A percentile compares a stretch with the other conserved stretches of the same genome.
Evolutionary conservation across 208 protist species (phyloP).

Genomic region (Phytomonas sp.): DNA sequence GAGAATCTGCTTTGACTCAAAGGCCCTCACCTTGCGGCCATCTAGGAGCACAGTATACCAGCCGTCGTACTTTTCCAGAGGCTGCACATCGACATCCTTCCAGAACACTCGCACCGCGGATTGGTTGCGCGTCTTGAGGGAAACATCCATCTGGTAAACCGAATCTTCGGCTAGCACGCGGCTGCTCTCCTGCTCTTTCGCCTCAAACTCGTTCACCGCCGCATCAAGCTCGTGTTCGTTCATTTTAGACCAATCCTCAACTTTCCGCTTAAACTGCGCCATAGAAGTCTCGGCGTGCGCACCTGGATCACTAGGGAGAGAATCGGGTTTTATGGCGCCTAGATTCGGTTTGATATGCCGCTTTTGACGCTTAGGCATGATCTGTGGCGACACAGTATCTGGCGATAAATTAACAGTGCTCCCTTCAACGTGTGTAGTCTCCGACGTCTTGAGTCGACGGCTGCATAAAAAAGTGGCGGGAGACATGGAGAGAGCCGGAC

Average conservation of each 20-base stretch:
- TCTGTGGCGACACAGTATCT: conserved; percentile 14
- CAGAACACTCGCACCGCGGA: conserved; percentile 80
- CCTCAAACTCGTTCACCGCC: conserved; percentile 44
- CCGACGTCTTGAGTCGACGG: too few species aligned
- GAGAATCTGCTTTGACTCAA: conserved; percentile 66
- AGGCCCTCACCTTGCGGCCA: conserved; percentile 79
- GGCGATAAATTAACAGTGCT: too few species aligned
- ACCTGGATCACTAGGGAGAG: conserved; percentile 66
- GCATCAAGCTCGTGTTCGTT: conserved; percentile 64
- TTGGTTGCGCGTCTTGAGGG: conserved; percentile 46
- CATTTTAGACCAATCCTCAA: conserved; percentile 69
- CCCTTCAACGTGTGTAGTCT: too few species aligned
- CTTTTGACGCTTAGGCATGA: conserved; percentile 57
- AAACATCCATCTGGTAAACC: conserved; percentile 89
- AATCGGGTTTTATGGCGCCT: conserved; percentile 44
- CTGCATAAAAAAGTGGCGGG: too few species aligned
- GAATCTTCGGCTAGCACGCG: conserved; percentile 76
- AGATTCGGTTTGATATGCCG: conserved; percentile 44
- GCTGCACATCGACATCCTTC: conserved; percentile 75
- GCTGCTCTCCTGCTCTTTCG: conserved; percentile 61
- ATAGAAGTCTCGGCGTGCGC: conserved; percentile 78
- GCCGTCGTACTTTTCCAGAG: conserved; percentile 37
- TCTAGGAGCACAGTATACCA: conserved; percentile 87
- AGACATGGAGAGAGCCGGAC: too few species aligned
- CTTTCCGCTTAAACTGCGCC: conserved; percentile 75